A percentile compares a stretch with the other conserved stretches of the same genome.
Evolutionary conservation across 2,329 filamentous ascomycete genomes (phyloP).

Genomic region (Venturia effusa): DNA sequence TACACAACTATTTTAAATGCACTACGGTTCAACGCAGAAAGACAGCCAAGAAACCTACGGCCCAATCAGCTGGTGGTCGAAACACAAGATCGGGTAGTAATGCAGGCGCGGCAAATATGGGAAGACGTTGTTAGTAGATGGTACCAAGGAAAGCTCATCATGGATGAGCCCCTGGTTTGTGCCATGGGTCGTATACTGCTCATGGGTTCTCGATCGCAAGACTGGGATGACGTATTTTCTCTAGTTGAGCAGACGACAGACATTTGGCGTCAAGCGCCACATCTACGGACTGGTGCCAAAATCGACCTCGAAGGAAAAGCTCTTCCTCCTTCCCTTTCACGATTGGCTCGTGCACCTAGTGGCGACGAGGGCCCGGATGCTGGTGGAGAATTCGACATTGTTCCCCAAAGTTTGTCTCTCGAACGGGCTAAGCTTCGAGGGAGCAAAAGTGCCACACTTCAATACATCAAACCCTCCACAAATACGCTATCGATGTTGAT

Average conservation of each 20-base stretch:
- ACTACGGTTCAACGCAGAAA: slow-evolving; percentile 40
- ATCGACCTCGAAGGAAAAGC: slow-evolving; percentile 15
- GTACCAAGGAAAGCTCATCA: slow-evolving; percentile 54
- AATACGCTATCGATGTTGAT: slow-evolving; percentile 59
- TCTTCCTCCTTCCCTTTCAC: slow-evolving; percentile 27
- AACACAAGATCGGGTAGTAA: slow-evolving; percentile 35
- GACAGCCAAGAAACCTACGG: slow-evolving; percentile 19
- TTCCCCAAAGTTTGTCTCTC: neutral
- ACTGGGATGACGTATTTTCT: slow-evolving; percentile 62
- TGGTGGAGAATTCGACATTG: slow-evolving; percentile 8
- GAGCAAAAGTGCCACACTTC: slow-evolving; percentile 20
- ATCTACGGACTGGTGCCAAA: slow-evolving; percentile 21
- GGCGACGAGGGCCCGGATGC: neutral
- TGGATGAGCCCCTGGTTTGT: slow-evolving; percentile 72
- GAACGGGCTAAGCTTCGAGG: neutral
- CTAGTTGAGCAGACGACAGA: slow-evolving; percentile 76
- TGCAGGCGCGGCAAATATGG: slow-evolving; percentile 68
- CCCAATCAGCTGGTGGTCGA: slow-evolving; percentile 19
- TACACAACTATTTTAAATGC: slow-evolving; percentile 78
- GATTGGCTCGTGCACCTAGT: slow-evolving; percentile 14
- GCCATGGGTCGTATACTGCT: slow-evolving; percentile 74
- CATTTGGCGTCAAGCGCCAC: slow-evolving; percentile 47
- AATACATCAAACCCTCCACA: slow-evolving; percentile 31
- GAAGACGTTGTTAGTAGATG: slow-evolving; percentile 67
- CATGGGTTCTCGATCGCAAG: slow-evolving; percentile 45